Evolutionary conservation across 2,329 filamentous ascomycete genomes (phyloP), one percentile per base, ranked within the genome.

Genomic region (Alternaria gaisen): DNA sequence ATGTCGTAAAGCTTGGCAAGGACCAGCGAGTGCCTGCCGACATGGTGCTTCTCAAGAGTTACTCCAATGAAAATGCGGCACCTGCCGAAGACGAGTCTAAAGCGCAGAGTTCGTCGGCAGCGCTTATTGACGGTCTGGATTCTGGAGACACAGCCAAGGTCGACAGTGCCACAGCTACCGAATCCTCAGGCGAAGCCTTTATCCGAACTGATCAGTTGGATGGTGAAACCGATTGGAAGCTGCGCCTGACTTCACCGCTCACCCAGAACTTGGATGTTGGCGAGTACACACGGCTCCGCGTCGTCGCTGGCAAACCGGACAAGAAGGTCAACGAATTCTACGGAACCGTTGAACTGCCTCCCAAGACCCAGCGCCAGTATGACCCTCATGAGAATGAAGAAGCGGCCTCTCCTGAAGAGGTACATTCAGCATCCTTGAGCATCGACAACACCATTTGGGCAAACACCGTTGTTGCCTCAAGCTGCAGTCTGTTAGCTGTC

Each of bases 361-460:
- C 89, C 0, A 87, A 79, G 53, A 60, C 82, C 76, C 61, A 80
- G 79, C 64, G 81, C 81, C 67, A 85, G 78, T 64, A 84, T 82
- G 73, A 84, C 73, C 71, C 81, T 7, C 77, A 76, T 56, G 71
- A 75, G 12, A 50, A 69, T 20, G 73, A 78, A 44, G 62, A 67
- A 20, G 54, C 65, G 4, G 26, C 66, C 14, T 53, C 59, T 10
- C 18, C 65, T 2, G 56, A 60, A 38, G 60, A 74, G 36, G 53
- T 59, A 4, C 86, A 86, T 59, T 91, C 90, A 5, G 87, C 90
- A 3, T 89, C 94, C 1, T 83, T 99, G 38, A 92, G 88, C 1
- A 97, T 99, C 64, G 95, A 99, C 79, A 97, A 99, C 74, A 98
- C 95, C 8, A 95, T 96, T 10, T 99, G 96, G 95, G 94, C 94